Evolutionary conservation across 192 early-diverging fungal species (phyloP), one percentile per base, ranked within the genome.

Genomic region (Coemansia sp.): DNA sequence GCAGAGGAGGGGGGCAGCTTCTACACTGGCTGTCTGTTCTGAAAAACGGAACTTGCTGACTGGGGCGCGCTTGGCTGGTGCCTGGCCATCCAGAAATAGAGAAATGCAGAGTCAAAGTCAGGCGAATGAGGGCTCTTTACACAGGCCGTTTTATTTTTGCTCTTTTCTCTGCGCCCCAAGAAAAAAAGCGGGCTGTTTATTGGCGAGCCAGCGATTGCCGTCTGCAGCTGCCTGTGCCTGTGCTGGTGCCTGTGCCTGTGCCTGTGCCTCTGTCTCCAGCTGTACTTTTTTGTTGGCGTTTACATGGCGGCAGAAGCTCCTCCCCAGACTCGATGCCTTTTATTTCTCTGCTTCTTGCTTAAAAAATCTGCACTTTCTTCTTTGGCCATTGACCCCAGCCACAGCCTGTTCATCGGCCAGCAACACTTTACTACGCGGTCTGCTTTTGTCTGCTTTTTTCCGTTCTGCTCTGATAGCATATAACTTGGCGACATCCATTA

Each of bases 401-500:
- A 14, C 28, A 55, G 12, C 5, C 10, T 56, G 4, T 56, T 32
- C 30, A 32, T 29, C 30, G 10, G 16, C 17, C 32, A 55, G 22
- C 52, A 11, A 30, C 17, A 29, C 28, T 31, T 56, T 56, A 29
- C 30, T 29, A 56, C 54, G 29, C 32, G 54, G 54, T 56, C 54
- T 31, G 28, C 29, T 56, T 11, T 56, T 4, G 14, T 30, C n/a
- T 31, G 20, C 32, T 55, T 16, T 11, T 14, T 45, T 16, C 2
- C 42, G 16, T 45, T 11, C 16, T 45, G 42, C 42, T 38, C 42
- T 14, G 42, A 45, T 11, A 45, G 42, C 36, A n/a, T n/a, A n/a
- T n/a, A n/a, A n/a, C n/a, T n/a, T n/a, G n/a, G n/a, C n/a, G n/a
- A n/a, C 42, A 45, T 45, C 42, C 5, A 3, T 45, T 45, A 45